phyloP scores from a whole-genome alignment of 345 rosid genomes.

The Syzygium jambos region DNA sequence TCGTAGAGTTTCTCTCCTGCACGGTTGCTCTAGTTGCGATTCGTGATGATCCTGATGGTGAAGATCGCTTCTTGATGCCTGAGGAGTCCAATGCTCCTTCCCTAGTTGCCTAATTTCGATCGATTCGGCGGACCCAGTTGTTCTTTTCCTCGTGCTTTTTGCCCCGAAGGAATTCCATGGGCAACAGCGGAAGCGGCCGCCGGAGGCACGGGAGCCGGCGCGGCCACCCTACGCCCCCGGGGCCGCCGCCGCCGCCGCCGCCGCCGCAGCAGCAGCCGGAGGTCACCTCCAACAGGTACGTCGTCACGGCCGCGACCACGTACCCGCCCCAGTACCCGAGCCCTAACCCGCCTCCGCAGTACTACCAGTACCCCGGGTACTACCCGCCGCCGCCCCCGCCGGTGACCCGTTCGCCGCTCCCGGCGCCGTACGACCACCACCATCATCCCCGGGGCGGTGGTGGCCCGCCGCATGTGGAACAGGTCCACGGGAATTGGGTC shows the following conservation, averaged over 20 bases:
- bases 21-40: not conserved
- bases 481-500: conserved; percentile 21
- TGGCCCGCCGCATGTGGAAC: conserved; percentile 14
- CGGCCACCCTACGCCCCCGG: conserved; percentile 22
- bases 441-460: conserved; percentile 19
- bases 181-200: conserved; percentile 50
- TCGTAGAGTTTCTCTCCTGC: not conserved
- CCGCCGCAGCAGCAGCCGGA: conserved; percentile 49
- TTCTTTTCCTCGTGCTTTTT: not conserved
- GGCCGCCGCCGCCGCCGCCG: conserved; percentile 40
- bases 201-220: conserved; percentile 47
- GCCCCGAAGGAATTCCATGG: conserved; percentile 23
- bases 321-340: conserved; percentile 59
- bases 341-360: conserved; percentile 30
- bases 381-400: conserved; percentile 49
- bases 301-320: conserved; percentile 86
- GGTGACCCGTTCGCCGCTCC: conserved; percentile 41
- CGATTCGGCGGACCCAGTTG: not conserved
- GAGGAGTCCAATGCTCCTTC: not conserved
- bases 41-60: not conserved
- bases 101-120: not conserved
- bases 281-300: conserved; percentile 56
- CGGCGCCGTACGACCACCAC: conserved; percentile 60
- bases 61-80: not conserved
- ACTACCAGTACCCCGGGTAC: conserved; percentile 61